Evolutionary conservation across 768 basidiomycete species (phyloP), one percentile per base, ranked within the genome.

Genomic region (Cubamyces lactineus): DNA sequence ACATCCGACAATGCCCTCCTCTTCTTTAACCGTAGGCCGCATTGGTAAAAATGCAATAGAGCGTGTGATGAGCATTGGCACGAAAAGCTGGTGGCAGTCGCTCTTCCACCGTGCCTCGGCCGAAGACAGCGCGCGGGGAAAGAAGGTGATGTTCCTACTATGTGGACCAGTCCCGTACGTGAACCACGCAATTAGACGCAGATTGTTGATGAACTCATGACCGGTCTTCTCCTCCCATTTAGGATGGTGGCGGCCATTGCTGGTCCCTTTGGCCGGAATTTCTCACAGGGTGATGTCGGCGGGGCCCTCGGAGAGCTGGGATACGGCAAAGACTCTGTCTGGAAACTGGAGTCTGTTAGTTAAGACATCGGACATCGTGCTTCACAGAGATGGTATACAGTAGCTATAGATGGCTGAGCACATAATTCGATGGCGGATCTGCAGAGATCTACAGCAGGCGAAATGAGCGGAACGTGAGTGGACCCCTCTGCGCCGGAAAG

Each of bases 81-180:
- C 69, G 7, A 21, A 23, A 26, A 59, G 70, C 3, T 73, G 79
- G 75, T 77, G 77, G 76, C 62, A 58, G 52, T 56, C 55, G 23
- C 51, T 74, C 50, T 72, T 70, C n/a, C 55, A 54, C 34, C 24
- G 23, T 19, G 26, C 61, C 34, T 46, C 57, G 11, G 43, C 59
- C 19, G 23, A 53, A 0, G 59, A 69, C 28, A 28, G 58, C 45
- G 53, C 66, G 64, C 39, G 64, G 67, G 51, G 73, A 55, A 82
- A 78, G 66, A 83, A 76, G 47, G 74, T 79, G 6, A 71, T 94
- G 58, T 88, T 94, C 70, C 74, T 94, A 13, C 83, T 94, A 3
- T 94, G 90, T 73, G 92, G 92, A 26, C 93, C 92, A n/a, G 89
- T 93, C 63, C 80, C 81, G 92, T 93, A 73, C 19, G 40, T 65